Evolutionary conservation across 2,329 filamentous ascomycete species (phyloP).

Genomic region (Apiospora malaysiana): DNA sequence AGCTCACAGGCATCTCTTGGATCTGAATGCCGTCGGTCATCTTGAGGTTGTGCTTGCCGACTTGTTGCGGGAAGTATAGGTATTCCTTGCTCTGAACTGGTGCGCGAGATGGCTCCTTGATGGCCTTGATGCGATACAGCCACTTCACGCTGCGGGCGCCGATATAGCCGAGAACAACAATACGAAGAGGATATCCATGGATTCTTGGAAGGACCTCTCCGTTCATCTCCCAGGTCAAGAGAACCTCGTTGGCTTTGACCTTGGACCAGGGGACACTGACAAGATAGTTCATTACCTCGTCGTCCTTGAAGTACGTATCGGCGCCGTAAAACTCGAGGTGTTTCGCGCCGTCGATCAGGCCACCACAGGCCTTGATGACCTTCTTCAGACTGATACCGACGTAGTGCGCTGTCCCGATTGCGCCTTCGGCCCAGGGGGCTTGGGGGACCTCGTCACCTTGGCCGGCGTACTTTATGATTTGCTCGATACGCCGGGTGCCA

Average conservation of each 20-base stretch:
- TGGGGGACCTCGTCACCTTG: slow-evolving; percentile 68
- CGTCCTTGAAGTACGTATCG: slow-evolving; percentile 76
- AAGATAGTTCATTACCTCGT: slow-evolving; percentile 68
- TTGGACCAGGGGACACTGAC: slow-evolving; percentile 72
- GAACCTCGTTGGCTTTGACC: slow-evolving; percentile 69
- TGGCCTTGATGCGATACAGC: slow-evolving; percentile 67
- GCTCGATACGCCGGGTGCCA: slow-evolving; percentile 72
- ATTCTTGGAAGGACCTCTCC: slow-evolving; percentile 67
- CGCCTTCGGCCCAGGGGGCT: slow-evolving; percentile 68
- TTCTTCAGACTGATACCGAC: slow-evolving; percentile 71
- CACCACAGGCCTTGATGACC: slow-evolving; percentile 73
- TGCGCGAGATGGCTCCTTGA: slow-evolving; percentile 58
- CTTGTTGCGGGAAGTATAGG: slow-evolving; percentile 71
- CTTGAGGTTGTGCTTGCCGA: slow-evolving; percentile 69
- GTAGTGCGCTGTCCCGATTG: slow-evolving; percentile 68
- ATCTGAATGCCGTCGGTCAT: slow-evolving; percentile 68
- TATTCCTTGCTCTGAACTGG: slow-evolving; percentile 72
- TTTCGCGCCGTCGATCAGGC: slow-evolving; percentile 57
- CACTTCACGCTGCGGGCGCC: slow-evolving; percentile 70
- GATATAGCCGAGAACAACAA: slow-evolving; percentile 70
- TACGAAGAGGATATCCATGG: slow-evolving; percentile 68
- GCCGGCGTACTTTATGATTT: slow-evolving; percentile 69
- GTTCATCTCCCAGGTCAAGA: slow-evolving; percentile 77
- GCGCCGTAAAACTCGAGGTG: slow-evolving; percentile 74
- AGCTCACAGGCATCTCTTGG: slow-evolving; percentile 74